phyloP scores from a whole-genome alignment of 2,329 filamentous ascomycete species.

The Zarea fungicola region DNA sequence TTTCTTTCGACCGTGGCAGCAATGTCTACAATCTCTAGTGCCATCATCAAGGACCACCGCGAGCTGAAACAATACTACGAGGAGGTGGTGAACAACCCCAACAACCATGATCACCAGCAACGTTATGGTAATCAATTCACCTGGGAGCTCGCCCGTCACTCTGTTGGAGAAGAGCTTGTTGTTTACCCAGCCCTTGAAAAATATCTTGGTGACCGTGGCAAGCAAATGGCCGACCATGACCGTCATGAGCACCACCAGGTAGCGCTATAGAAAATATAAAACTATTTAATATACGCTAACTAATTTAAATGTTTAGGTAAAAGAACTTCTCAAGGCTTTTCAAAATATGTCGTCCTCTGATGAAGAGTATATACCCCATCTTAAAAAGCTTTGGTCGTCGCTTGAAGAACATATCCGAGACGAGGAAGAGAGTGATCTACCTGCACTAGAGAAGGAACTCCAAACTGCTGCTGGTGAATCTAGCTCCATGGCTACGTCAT shows the following conservation, averaged over 20 bases:
- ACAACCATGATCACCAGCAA: conserved; percentile 31
- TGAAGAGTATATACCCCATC: conserved; percentile 36
- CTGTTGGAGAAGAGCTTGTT: conserved; percentile 43
- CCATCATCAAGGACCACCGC: conserved; percentile 25
- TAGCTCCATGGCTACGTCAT: conserved; percentile 35
- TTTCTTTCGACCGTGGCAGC: no score
- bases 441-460: conserved; percentile 40
- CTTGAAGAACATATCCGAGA: conserved; percentile 43
- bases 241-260: conserved; percentile 42
- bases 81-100: conserved; percentile 31
- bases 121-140: conserved; percentile 42
- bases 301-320: conserved; percentile 36
- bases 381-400: conserved; percentile 38
- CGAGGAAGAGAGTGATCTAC: conserved; percentile 46
- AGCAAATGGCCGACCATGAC: conserved; percentile 41
- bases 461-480: conserved; percentile 26
- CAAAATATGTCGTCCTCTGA: conserved; percentile 38
- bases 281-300: no score
- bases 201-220: conserved; percentile 37
- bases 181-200: conserved; percentile 51
- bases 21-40: conserved; percentile 23
- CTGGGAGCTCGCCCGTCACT: conserved; percentile 45
- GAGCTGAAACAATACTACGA: conserved; percentile 33
- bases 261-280: no score
- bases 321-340: conserved; percentile 44